Evolutionary conservation across 148 eudicot genomes (phyloP).

Genomic region (Arctostaphylos glauca): DNA sequence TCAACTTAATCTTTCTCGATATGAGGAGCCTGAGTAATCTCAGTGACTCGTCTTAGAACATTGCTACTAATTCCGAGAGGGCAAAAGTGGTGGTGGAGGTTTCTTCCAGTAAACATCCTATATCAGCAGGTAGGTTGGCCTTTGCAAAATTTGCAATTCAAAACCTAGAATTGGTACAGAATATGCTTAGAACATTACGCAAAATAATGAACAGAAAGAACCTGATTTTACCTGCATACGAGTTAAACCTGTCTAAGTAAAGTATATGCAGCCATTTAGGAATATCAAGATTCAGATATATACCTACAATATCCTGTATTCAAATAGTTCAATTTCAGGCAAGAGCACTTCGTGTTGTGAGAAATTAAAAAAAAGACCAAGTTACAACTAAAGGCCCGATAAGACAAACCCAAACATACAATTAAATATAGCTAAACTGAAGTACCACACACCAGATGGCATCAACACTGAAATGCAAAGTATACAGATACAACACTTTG

Average conservation of each 20-base stretch:
- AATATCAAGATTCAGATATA: slow-evolving; percentile 78
- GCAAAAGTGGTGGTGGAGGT: too few species aligned
- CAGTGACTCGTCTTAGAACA: too few species aligned
- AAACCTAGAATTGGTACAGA: neutral
- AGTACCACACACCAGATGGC: neutral
- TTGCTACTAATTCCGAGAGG: too few species aligned
- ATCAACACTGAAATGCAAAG: neutral
- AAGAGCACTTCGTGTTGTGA: neutral
- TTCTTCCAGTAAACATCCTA: too few species aligned
- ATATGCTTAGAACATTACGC: neutral
- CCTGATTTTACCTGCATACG: slow-evolving; percentile 60
- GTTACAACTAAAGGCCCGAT: neutral
- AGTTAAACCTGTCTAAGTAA: slow-evolving; percentile 76
- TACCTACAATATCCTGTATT: slow-evolving; percentile 84
- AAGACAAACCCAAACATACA: neutral
- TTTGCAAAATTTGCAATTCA: neutral
- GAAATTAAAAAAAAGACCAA: neutral
- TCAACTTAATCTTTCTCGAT: too few species aligned
- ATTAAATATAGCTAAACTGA: neutral
- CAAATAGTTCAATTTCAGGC: slow-evolving; percentile 26
- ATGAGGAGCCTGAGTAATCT: too few species aligned
- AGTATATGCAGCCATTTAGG: slow-evolving; percentile 76
- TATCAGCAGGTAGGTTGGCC: neutral
- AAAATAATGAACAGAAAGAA: neutral
- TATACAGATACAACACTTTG: neutral